These are phyloP conservation scores for Plasmopara muralis DNA, from an alignment of 352 stramenopile genomes.

Conservation along the genomic window DNA sequence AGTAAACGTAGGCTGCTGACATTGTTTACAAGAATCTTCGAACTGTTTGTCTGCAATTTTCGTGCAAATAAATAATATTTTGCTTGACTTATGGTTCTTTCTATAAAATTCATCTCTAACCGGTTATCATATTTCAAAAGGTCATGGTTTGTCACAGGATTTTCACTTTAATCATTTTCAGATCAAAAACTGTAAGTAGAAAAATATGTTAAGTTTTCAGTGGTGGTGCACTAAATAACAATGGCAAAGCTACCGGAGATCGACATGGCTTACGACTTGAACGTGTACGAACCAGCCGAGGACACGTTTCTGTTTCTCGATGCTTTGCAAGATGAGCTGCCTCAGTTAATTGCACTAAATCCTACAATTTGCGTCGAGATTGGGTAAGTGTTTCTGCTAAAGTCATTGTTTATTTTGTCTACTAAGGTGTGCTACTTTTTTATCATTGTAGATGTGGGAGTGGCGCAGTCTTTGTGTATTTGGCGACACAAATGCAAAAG, in stretches of 20 bases:
- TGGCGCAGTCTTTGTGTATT: conserved; percentile 60
- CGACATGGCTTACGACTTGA: conserved; percentile 68
- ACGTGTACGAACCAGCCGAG: conserved; percentile 96
- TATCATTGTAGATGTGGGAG: conserved; percentile 39
- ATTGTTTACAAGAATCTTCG: conserved; percentile 34
- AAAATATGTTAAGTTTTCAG: too few species aligned
- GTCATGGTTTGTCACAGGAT: too few species aligned
- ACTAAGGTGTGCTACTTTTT: neutral
- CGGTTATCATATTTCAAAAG: too few species aligned
- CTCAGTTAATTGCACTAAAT: conserved; percentile 42
- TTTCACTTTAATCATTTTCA: too few species aligned
- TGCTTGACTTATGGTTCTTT: too few species aligned
- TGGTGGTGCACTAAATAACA: conserved; percentile 1
- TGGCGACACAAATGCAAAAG: conserved; percentile 75
- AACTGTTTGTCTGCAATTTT: too few species aligned
- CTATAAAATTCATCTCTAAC: too few species aligned
- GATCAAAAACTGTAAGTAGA: too few species aligned
- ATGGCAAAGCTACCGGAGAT: conserved; percentile 58
- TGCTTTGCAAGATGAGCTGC: conserved; percentile 86
- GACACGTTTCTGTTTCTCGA: conserved; percentile 97
- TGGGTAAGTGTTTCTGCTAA: conserved; percentile 35
- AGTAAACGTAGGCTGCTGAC: conserved; percentile 1
- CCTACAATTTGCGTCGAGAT: conserved; percentile 86
- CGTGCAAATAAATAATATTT: too few species aligned
- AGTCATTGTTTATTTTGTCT: neutral